A percentile compares a stretch with the other conserved stretches of the same genome.
Conservation (phyloP, 2,329 filamentous ascomycete species). For the Calonectria crousiana region DNA sequence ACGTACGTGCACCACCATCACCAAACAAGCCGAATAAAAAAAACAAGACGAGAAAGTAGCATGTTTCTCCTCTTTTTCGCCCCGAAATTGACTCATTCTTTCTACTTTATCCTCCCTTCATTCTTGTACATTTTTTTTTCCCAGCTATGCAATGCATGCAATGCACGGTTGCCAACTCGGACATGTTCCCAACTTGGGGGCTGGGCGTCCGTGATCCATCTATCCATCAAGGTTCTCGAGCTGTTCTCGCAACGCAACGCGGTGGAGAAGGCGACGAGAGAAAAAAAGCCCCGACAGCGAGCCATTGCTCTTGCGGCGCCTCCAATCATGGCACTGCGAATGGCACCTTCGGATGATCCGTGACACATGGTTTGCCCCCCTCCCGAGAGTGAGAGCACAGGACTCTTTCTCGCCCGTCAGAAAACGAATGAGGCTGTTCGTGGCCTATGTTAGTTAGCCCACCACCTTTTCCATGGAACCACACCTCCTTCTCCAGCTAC, state of each 20-base stretch:
- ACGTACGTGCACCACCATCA: background rate
- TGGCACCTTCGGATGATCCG: background rate
- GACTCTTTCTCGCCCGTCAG: background rate
- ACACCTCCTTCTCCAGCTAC: background rate
- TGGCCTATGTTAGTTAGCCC: background rate
- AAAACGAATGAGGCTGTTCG: background rate
- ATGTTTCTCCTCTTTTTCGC: background rate
- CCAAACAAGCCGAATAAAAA: background rate
- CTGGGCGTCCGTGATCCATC: constrained; percentile 19
- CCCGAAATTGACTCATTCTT: background rate
- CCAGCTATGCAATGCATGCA: background rate
- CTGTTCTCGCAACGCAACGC: constrained; percentile 1
- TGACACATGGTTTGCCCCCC: background rate
- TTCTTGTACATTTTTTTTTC: background rate
- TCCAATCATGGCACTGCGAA: background rate
- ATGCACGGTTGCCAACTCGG: background rate
- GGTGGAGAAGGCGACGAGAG: background rate
- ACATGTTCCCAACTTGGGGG: constrained; percentile 15
- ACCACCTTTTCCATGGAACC: constrained; percentile 1
- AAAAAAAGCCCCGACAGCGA: background rate
- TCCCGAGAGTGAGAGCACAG: no score
- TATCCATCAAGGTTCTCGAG: constrained; percentile 42
- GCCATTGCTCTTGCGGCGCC: background rate
- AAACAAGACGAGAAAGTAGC: background rate
- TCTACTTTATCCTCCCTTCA: background rate